Percentiles rank a stretch among this genome's conserved stretches.
These are phyloP conservation scores for Acephala macrosclerotiorum DNA, from an alignment of 2,329 filamentous ascomycete genomes.

Conservation along the genomic window DNA sequence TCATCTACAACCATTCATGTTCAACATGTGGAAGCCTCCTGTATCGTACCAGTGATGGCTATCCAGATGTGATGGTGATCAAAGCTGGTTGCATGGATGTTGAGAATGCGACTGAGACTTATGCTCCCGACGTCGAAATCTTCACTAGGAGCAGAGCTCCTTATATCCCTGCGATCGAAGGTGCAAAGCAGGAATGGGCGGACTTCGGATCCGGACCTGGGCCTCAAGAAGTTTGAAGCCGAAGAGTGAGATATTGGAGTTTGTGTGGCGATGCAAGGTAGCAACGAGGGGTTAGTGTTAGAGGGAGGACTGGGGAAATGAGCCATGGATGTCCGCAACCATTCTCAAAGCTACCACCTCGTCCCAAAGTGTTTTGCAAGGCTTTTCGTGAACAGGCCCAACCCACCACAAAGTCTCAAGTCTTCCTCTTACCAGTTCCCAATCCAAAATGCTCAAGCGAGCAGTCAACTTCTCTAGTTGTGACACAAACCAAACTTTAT, in stretches of 20 bases:
- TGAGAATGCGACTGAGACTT: constrained; percentile 26
- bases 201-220: constrained; percentile 20
- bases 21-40: constrained; percentile 25
- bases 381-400: constrained; percentile 16
- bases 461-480: constrained; percentile 17
- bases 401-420: constrained; percentile 26
- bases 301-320: background rate
- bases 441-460: constrained; percentile 3
- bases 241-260: background rate
- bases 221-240: background rate
- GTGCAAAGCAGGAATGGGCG: constrained; percentile 32
- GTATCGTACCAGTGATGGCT: constrained; percentile 26
- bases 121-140: constrained; percentile 34
- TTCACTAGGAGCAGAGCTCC: constrained; percentile 34
- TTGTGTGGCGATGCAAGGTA: background rate
- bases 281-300: background rate
- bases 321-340: background rate
- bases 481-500: constrained; percentile 21
- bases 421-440: constrained; percentile 13
- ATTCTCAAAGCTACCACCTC: constrained; percentile 11
- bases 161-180: constrained; percentile 32
- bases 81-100: constrained; percentile 38
- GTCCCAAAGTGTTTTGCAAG: constrained; percentile 20
- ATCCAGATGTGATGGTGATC: constrained; percentile 30
- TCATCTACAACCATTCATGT: constrained; percentile 24